Conservation (phyloP, 192 early-diverging fungal species). For the Coemansia sp. region DNA sequence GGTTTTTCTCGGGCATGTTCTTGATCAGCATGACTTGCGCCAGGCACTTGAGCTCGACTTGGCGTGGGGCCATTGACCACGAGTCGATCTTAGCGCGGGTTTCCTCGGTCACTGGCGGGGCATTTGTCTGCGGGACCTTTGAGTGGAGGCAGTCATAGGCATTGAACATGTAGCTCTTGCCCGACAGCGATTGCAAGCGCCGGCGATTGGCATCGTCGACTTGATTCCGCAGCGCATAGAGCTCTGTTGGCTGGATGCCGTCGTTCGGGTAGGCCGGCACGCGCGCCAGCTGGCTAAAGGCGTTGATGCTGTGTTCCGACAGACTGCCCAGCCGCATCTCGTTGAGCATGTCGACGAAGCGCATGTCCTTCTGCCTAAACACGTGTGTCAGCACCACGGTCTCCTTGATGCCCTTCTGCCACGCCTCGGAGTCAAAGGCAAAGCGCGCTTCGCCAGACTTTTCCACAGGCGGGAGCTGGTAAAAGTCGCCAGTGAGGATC, state of each 20-base stretch:
- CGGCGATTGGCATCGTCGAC: constrained; percentile 74
- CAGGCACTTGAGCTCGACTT: constrained; percentile 68
- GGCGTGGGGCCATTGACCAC: constrained; percentile 47
- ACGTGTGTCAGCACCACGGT: constrained; percentile 76
- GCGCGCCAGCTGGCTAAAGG: constrained; percentile 58
- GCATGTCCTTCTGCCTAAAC: constrained; percentile 84
- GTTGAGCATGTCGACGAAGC: constrained; percentile 81
- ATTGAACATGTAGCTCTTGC: constrained; percentile 51
- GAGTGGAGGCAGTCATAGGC: constrained; percentile 54
- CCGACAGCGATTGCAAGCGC: constrained; percentile 60
- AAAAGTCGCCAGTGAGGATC: constrained; percentile 79
- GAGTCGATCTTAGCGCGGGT: constrained; percentile 31
- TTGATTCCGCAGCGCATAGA: constrained; percentile 75
- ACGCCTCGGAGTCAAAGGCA: constrained; percentile 67
- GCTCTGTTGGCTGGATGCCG: constrained; percentile 68
- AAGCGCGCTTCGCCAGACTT: constrained; percentile 54
- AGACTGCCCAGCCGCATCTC: constrained; percentile 80
- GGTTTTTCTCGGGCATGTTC: constrained; percentile 61
- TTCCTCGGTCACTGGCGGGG: constrained; percentile 13
- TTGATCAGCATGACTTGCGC: constrained; percentile 92
- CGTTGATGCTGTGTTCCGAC: constrained; percentile 56
- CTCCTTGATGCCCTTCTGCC: constrained; percentile 56
- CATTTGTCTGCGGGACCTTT: not conserved
- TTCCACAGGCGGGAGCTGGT: constrained; percentile 78
- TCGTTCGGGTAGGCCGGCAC: constrained; percentile 60